Evolutionary conservation across 192 early-diverging fungal species (phyloP).

Genomic region (Coemansia sp.): DNA sequence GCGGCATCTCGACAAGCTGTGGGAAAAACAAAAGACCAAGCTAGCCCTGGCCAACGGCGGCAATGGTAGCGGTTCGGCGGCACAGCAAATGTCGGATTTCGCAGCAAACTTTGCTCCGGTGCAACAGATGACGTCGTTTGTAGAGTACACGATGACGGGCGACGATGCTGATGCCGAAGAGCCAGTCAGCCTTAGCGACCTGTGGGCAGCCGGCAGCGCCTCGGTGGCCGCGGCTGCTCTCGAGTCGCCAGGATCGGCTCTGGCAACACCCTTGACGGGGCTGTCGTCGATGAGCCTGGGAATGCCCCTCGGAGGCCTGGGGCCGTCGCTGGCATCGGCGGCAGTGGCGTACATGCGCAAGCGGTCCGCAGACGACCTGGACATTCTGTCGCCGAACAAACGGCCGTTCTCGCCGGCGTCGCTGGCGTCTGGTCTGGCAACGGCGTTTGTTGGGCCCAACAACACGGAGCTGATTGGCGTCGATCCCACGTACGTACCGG

Average conservation of each 20-base stretch:
- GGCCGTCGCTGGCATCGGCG: conserved; percentile 14
- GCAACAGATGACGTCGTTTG: conserved; percentile 17
- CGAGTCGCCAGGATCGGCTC: conserved; percentile 15
- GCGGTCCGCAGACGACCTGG: conserved; percentile 33
- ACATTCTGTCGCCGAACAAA: conserved; percentile 31
- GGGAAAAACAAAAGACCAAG: conserved; percentile 55
- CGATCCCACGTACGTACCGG: conserved; percentile 64
- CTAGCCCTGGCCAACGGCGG: conserved; percentile 10
- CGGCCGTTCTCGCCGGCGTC: conserved; percentile 40
- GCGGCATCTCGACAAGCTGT: conserved; percentile 65
- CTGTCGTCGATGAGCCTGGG: conserved; percentile 38
- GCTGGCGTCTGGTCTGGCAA: conserved; percentile 6
- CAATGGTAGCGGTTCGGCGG: conserved; percentile 1
- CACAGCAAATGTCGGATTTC: conserved; percentile 35
- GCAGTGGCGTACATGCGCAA: conserved; percentile 40
- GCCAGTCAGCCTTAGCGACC: conserved; percentile 30
- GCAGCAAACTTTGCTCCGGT: conserved; percentile 37
- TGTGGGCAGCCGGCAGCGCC: conserved; percentile 19
- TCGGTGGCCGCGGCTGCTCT: conserved; percentile 8
- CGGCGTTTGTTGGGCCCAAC: conserved; percentile 6
- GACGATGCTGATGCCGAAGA: conserved; percentile 54
- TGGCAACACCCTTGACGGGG: conserved; percentile 13
- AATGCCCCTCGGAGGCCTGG: conserved; percentile 27
- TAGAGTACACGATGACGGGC: conserved; percentile 42
- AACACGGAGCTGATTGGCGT: conserved; percentile 41